phyloP scores from a whole-genome alignment of 164 flowering plant genomes.

The Aristolochia californica region DNA sequence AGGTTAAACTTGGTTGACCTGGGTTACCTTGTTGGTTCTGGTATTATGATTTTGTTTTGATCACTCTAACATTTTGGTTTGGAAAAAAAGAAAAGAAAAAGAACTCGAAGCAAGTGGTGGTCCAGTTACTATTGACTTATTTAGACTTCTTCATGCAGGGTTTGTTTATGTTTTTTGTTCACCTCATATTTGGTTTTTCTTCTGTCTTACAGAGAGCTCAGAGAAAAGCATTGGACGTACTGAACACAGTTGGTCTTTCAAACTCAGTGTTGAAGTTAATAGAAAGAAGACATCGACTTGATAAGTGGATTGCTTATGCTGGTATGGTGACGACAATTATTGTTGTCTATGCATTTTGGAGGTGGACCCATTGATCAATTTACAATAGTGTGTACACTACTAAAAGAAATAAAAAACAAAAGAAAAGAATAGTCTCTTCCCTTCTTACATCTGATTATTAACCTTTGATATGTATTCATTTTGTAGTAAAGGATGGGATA shows the following conservation, averaged over 20 bases:
- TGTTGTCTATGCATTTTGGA: constrained; percentile 43
- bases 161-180: not conserved
- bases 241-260: constrained; percentile 94
- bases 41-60: too few species aligned
- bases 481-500: not conserved
- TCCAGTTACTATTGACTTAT: too few species aligned
- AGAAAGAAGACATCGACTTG: constrained; percentile 80
- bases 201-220: constrained; percentile 67
- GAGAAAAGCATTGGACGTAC: constrained; percentile 84
- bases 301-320: constrained; percentile 77
- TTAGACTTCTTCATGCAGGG: too few species aligned
- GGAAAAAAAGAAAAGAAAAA: too few species aligned
- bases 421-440: not conserved
- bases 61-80: too few species aligned
- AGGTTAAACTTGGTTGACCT: too few species aligned
- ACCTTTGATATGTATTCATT: not conserved
- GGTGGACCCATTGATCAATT: constrained; percentile 26
- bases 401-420: not conserved
- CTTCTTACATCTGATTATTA: not conserved
- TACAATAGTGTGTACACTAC: too few species aligned
- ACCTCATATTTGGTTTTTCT: not conserved
- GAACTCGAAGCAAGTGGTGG: too few species aligned
- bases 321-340: constrained; percentile 74
- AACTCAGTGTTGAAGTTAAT: constrained; percentile 81
- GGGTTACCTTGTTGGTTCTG: too few species aligned